These are phyloP conservation scores for Colletotrichum neosansevieriae DNA, from an alignment of 2,329 filamentous ascomycete species.

Conservation along the genomic window DNA sequence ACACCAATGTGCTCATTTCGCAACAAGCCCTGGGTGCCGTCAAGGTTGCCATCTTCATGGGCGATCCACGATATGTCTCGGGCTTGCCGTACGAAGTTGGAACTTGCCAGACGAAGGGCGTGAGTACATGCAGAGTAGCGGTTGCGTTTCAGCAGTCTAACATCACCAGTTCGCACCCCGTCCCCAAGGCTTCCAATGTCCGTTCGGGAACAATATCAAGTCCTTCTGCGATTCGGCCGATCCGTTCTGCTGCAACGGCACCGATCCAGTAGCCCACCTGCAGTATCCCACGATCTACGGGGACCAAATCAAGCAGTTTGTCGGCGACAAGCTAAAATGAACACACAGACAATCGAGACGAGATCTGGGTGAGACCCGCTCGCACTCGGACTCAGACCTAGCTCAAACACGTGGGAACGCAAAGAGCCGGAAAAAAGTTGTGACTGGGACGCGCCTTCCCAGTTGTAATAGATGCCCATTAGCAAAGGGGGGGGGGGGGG, in stretches of 20 bases:
- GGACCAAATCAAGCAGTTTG: slow-evolving; percentile 38
- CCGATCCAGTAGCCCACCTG: slow-evolving; percentile 62
- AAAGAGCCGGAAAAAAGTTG: neutral
- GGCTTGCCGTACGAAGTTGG: slow-evolving; percentile 71
- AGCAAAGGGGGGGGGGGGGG: neutral
- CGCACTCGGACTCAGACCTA: slow-evolving; percentile 8
- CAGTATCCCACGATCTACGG: slow-evolving; percentile 36
- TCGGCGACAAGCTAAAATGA: slow-evolving; percentile 32
- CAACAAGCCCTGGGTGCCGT: slow-evolving; percentile 64
- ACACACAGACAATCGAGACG: neutral
- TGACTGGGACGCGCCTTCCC: neutral
- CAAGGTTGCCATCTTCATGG: slow-evolving; percentile 75
- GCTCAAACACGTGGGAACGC: slow-evolving; percentile 7
- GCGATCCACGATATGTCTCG: slow-evolving; percentile 68
- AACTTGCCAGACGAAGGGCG: slow-evolving; percentile 67
- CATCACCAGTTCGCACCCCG: slow-evolving; percentile 65
- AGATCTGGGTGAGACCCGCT: neutral
- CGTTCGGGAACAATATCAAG: slow-evolving; percentile 65
- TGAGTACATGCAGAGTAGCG: slow-evolving; percentile 52
- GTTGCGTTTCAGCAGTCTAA: neutral
- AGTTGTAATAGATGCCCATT: slow-evolving; percentile 18
- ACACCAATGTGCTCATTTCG: slow-evolving; percentile 57
- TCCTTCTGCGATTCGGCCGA: slow-evolving; percentile 71
- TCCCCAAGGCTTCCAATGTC: slow-evolving; percentile 65
- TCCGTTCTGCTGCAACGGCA: slow-evolving; percentile 73